phyloP scores from a whole-genome alignment of 2,329 filamentous ascomycete species.

The Leptographium procerum region DNA sequence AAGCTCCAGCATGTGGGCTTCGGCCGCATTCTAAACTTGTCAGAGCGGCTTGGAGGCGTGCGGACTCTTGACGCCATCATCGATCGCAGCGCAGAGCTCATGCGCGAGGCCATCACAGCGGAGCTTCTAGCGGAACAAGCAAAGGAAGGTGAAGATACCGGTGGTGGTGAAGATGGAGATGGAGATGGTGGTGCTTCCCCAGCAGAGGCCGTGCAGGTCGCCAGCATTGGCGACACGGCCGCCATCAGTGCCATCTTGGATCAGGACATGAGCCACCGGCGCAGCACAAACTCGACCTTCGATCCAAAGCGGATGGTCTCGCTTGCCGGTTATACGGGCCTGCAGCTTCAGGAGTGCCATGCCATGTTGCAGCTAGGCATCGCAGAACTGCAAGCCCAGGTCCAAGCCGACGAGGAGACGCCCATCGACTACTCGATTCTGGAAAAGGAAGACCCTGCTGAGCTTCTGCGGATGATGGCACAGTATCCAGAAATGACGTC shows the following conservation, averaged over 20 bases:
- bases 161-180: background rate
- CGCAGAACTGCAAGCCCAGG: constrained; percentile 10
- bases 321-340: constrained; percentile 63
- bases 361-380: constrained; percentile 43
- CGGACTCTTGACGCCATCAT: constrained; percentile 7
- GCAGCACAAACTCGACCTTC: constrained; percentile 43
- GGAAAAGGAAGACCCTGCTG: constrained; percentile 33
- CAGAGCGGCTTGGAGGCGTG: constrained; percentile 16
- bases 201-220: background rate
- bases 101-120: constrained; percentile 5
- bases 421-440: constrained; percentile 13
- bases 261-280: constrained; percentile 61
- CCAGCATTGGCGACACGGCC: background rate
- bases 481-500: constrained; percentile 55
- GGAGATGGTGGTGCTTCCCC: background rate
- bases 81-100: constrained; percentile 27
- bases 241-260: constrained; percentile 57
- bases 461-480: constrained; percentile 49
- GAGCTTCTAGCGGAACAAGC: background rate
- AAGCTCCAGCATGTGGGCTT: constrained; percentile 31
- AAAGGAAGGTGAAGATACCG: background rate
- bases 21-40: constrained; percentile 16
- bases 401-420: background rate
- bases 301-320: constrained; percentile 62
- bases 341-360: constrained; percentile 62